A percentile compares a stretch with the other conserved stretches of the same genome.
Conservation (phyloP, 805 yeast species). For the Maudiozyma turicensis region DNA sequence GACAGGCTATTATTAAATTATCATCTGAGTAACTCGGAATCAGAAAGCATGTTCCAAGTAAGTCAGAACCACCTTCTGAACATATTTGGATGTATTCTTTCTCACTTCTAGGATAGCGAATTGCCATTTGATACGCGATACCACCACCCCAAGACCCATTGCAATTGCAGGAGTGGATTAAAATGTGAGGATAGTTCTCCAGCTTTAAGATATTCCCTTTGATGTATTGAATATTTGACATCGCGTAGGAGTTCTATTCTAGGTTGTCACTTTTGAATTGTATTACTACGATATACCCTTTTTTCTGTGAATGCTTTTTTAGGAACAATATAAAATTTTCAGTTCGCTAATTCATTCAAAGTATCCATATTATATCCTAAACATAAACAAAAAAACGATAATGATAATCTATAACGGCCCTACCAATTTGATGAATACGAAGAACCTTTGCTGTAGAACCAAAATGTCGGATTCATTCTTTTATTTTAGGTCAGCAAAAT, state of each 20-base stretch:
- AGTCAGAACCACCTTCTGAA: slow-evolving; percentile 11
- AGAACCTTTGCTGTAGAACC: no score
- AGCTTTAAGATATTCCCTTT: slow-evolving; percentile 14
- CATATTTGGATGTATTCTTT: slow-evolving; percentile 32
- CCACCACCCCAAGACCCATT: slow-evolving; percentile 83
- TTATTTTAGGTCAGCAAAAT: no score
- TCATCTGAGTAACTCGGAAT: slow-evolving; percentile 17
- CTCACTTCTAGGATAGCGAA: slow-evolving; percentile 49
- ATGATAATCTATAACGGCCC: neutral
- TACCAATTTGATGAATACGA: no score
- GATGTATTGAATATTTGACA: slow-evolving; percentile 12
- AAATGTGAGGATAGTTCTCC: slow-evolving; percentile 30
- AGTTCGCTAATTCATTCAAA: neutral
- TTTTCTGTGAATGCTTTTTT: no score
- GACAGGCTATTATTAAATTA: slow-evolving; percentile 42
- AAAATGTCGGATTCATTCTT: no score
- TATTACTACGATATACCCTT: neutral
- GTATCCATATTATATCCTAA: neutral
- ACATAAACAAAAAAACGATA: neutral
- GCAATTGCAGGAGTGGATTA: slow-evolving; percentile 77
- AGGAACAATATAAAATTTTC: neutral
- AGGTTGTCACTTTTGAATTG: neutral
- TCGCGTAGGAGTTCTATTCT: neutral
- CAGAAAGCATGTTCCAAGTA: slow-evolving; percentile 38
- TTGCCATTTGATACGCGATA: slow-evolving; percentile 50